Evolutionary conservation across 768 basidiomycete genomes (phyloP), one percentile per base, ranked within the genome.

Genomic region (Suillus subaureus): DNA sequence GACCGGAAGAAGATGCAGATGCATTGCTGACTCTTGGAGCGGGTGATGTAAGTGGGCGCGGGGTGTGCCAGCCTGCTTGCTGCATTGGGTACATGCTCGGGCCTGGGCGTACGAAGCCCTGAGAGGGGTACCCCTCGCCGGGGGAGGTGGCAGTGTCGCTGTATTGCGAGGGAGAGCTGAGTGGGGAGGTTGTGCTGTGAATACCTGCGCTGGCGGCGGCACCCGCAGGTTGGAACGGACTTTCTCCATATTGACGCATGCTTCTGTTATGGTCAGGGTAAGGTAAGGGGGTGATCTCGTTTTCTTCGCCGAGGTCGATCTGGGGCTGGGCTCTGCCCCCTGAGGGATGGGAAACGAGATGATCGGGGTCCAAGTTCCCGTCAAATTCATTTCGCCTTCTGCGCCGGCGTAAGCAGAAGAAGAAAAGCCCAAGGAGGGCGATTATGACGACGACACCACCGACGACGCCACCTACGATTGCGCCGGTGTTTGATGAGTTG

Each of bases 401-500:
- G 5, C 71, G 67, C 23, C 62, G 69, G 12, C 75, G 73, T 52
- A 79, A 61, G 52, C 73, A 78, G 61, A 77, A 73, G 56, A 79
- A 13, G 16, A 79, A 42, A 62, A 79, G 26, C 4, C 67, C 67
- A n/a, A 82, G 2, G 9, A 76, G 4, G 18, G 66, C 45, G n/a
- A 84, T 51, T 5, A 72, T 66, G 1, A 67, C 76, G 2, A 67
- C 76, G 3, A 80, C 63, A 3, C 84, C 85, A 64, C 84, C 85
- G 18, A 85, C 81, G 3, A 81, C 80, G 18, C 83, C 83, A 11
- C 85, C 85, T 3, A 85, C 80, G 64, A 87, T 85, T 4, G 84
- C 77, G 42, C 79, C 82, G 7, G 72, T 69, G 37, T 18, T 70
- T 23, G 55, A 52, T 5, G 56, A 43, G n/a, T 64, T n/a, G 35